Percentiles rank a stretch among this genome's conserved stretches.
phyloP scores from a whole-genome alignment of 441 rosid genomes.

The Populus trichocarpa region DNA sequence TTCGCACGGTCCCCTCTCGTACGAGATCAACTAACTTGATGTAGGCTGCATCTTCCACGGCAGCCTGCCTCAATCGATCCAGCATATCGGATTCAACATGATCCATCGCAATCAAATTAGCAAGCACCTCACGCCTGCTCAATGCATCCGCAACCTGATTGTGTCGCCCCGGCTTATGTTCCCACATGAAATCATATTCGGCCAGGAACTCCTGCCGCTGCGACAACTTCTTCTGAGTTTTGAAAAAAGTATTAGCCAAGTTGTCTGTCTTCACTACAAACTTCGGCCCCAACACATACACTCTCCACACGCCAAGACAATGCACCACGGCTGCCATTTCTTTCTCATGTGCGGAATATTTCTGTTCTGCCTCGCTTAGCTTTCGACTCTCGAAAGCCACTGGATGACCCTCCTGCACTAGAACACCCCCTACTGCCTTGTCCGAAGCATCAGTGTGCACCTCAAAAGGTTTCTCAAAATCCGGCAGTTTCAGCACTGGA shows the following conservation, averaged over 20 bases:
- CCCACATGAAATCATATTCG: no score
- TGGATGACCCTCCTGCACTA: background rate
- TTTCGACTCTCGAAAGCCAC: background rate
- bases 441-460: background rate
- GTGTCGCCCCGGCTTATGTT: background rate
- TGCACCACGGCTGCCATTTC: background rate
- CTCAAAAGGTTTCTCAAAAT: no score
- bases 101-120: no score
- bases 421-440: background rate
- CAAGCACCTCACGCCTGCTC: no score
- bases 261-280: background rate
- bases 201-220: no score
- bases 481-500: no score
- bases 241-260: background rate
- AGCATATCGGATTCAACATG: no score
- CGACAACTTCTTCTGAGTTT: background rate
- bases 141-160: background rate
- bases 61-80: no score
- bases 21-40: background rate
- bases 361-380: background rate
- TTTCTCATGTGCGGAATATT: background rate
- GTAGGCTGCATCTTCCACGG: no score
- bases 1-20: background rate
- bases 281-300: background rate
- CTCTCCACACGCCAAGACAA: background rate